These are phyloP conservation scores for Apophysomyces ossiformis DNA, from an alignment of 371 early-diverging fungal genomes.

Conservation along the genomic window DNA sequence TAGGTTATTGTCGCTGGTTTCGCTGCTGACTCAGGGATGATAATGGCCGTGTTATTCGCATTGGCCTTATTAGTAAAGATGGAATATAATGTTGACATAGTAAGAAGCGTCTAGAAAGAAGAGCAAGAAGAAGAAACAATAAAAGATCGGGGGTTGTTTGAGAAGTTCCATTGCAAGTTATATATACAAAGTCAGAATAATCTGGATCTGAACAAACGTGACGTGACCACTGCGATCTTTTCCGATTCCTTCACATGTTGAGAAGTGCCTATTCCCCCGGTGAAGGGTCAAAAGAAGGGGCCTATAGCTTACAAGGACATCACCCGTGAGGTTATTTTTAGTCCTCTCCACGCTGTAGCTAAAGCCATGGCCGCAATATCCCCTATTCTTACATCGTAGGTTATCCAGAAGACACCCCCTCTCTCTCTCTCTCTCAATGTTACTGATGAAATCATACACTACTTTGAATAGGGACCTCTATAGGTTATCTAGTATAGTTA, in stretches of 20 bases:
- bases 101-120: constrained; percentile 1
- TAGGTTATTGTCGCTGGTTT: constrained; percentile 39
- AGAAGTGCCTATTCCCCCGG: neutral
- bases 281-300: neutral
- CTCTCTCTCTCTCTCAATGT: no score
- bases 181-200: constrained; percentile 3
- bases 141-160: constrained; percentile 6
- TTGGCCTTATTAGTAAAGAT: constrained; percentile 19
- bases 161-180: neutral
- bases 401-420: no score
- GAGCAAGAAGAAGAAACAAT: constrained; percentile 3
- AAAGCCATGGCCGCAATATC: no score
- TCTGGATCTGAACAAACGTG: constrained; percentile 12
- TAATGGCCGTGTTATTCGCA: constrained; percentile 31
- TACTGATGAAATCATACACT: no score
- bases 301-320: neutral
- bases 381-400: no score
- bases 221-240: neutral
- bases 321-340: constrained; percentile 2
- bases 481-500: no score
- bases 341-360: neutral
- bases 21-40: constrained; percentile 49
- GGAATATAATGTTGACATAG: constrained; percentile 17
- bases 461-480: no score
- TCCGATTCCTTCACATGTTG: constrained; percentile 9